Evolutionary conservation across 805 yeast species (phyloP).

Genomic region (Cyberlindnera japonica): DNA sequence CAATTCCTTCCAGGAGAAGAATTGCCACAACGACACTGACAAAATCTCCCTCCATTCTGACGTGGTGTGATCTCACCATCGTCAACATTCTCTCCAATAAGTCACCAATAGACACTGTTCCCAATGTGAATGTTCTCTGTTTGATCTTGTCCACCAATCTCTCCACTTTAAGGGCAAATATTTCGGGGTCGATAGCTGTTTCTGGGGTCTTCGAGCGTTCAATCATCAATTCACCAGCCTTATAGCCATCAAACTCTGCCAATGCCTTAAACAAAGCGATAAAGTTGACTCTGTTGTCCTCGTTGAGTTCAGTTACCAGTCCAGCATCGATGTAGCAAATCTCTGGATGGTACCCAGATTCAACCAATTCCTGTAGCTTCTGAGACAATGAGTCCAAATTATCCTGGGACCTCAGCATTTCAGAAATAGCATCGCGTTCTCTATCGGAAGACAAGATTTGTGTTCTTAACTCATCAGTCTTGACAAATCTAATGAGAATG

Average conservation of each 20-base stretch:
- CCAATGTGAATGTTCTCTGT: slow-evolving; percentile 85
- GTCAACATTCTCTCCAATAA: slow-evolving; percentile 78
- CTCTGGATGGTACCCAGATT: slow-evolving; percentile 72
- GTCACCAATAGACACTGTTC: slow-evolving; percentile 90
- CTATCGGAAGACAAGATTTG: slow-evolving; percentile 24
- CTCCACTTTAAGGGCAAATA: slow-evolving; percentile 86
- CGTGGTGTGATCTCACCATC: slow-evolving; percentile 94
- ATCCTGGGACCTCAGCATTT: slow-evolving; percentile 16
- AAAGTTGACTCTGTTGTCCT: slow-evolving; percentile 74
- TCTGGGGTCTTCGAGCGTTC: slow-evolving; percentile 94
- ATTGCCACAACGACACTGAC: slow-evolving; percentile 94
- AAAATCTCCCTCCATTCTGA: slow-evolving; percentile 96
- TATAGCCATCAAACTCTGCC: slow-evolving; percentile 89
- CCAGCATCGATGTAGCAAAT: slow-evolving; percentile 93
- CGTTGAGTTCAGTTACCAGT: slow-evolving; percentile 83
- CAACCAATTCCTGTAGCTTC: slow-evolving; percentile 42
- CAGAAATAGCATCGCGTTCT: slow-evolving; percentile 25
- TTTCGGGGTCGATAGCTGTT: slow-evolving; percentile 77
- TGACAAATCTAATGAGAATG: slow-evolving; percentile 70
- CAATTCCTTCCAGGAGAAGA: slow-evolving; percentile 87
- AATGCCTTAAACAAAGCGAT: slow-evolving; percentile 85
- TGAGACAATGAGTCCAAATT: slow-evolving; percentile 42
- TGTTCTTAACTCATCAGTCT: slow-evolving; percentile 35
- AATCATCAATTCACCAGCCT: slow-evolving; percentile 93
- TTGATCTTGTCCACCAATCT: slow-evolving; percentile 76